Conservation (phyloP, 2,329 filamentous ascomycete genomes). For the Aspergillus ibericus region DNA sequence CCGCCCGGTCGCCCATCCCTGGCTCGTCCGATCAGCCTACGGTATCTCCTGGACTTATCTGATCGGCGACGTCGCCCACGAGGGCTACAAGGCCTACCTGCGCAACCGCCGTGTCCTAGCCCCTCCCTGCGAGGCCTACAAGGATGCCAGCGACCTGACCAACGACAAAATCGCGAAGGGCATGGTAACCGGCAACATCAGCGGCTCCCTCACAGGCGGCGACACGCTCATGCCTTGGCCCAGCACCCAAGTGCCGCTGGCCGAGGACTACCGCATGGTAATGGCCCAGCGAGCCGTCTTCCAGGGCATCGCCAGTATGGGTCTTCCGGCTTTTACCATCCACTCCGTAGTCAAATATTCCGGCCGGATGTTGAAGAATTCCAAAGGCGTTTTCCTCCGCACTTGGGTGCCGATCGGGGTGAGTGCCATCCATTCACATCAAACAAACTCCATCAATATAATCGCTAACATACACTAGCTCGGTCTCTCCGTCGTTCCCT, state of each 20-base stretch:
- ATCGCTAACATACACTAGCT: slow-evolving; percentile 44
- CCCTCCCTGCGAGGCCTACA: slow-evolving; percentile 58
- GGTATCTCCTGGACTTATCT: slow-evolving; percentile 92
- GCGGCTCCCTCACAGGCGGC: slow-evolving; percentile 16
- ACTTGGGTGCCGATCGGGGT: slow-evolving; percentile 92
- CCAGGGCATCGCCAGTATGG: slow-evolving; percentile 90
- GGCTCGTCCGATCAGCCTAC: slow-evolving; percentile 78
- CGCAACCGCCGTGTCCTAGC: slow-evolving; percentile 76
- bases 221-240: slow-evolving; percentile 37
- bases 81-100: slow-evolving; percentile 93
- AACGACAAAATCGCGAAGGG: slow-evolving; percentile 33
- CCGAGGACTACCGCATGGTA: slow-evolving; percentile 87
- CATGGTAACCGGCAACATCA: slow-evolving; percentile 38
- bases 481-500: slow-evolving; percentile 72
- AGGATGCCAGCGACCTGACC: slow-evolving; percentile 37
- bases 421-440: slow-evolving; percentile 46
- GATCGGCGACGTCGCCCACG: slow-evolving; percentile 82
- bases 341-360: slow-evolving; percentile 91
- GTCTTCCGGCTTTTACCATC: slow-evolving; percentile 87
- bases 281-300: slow-evolving; percentile 91
- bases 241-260: slow-evolving; percentile 60
- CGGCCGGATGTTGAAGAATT: slow-evolving; percentile 77
- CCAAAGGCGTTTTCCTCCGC: slow-evolving; percentile 71
- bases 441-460: slow-evolving; percentile 20
- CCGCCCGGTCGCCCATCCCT: slow-evolving; percentile 84